These are phyloP conservation scores for Diospyros lotus DNA, from an alignment of 148 eudicot species.

Conservation along the genomic window DNA sequence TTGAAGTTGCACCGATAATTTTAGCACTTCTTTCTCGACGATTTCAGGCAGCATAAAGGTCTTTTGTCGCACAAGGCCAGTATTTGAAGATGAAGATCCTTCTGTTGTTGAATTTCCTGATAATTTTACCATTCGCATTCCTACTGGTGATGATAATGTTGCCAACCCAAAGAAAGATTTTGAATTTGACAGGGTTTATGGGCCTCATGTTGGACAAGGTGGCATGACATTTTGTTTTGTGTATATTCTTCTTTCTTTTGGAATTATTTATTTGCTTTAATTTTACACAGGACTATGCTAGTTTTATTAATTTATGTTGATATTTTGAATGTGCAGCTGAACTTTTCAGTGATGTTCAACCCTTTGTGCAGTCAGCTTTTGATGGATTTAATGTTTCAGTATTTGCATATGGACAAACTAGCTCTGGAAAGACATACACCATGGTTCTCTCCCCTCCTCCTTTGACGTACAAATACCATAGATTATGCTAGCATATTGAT, in stretches of 20 bases:
- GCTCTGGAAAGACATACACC: conserved; percentile 89
- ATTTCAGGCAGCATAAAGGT: conserved; percentile 85
- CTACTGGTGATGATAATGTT: conserved; percentile 61
- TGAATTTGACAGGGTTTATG: conserved; percentile 95
- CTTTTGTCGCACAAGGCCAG: conserved; percentile 90
- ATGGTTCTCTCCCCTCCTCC: conserved; percentile 46
- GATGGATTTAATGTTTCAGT: conserved; percentile 89
- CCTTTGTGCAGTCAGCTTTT: conserved; percentile 99
- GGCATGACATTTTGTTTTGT: conserved; percentile 10
- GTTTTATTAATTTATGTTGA: conserved; percentile 7
- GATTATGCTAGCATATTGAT: too few relatives aligned
- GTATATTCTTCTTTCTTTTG: not conserved
- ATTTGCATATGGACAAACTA: conserved; percentile 89
- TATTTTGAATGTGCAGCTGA: conserved; percentile 59
- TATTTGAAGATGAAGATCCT: conserved; percentile 94
- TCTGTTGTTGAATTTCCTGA: conserved; percentile 88
- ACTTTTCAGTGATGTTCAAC: conserved; percentile 89
- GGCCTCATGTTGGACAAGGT: conserved; percentile 99
- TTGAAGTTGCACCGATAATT: not conserved
- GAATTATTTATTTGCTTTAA: not conserved
- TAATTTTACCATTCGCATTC: conserved; percentile 67
- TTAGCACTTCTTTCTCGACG: not conserved
- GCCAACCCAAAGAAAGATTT: conserved; percentile 79
- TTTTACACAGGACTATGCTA: too few relatives aligned
- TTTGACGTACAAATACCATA: not conserved